These are phyloP conservation scores for Allium sativum DNA, from an alignment of 106 monocot genomes.

Conservation along the genomic window DNA sequence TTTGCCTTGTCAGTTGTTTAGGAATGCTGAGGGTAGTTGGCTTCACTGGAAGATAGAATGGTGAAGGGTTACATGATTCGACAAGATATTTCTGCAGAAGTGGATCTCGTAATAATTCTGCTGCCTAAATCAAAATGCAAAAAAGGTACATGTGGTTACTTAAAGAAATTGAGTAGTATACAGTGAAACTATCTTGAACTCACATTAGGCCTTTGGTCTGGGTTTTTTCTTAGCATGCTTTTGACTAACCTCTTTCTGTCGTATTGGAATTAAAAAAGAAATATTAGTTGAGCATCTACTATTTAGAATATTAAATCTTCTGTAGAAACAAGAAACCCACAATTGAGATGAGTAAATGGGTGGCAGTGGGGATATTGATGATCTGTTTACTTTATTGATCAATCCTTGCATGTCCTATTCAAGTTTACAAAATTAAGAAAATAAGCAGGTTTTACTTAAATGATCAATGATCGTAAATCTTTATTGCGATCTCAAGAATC, in stretches of 20 bases:
- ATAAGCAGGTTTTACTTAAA: neutral
- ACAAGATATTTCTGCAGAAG: conserved; percentile 59
- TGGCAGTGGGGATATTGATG: conserved; percentile 68
- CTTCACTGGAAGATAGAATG: conserved; percentile 65
- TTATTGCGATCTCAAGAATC: neutral
- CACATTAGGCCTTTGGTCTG: conserved; percentile 86
- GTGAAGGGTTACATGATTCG: conserved; percentile 55
- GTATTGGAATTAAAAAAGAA: neutral
- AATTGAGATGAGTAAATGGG: conserved; percentile 55
- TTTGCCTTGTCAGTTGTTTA: conserved; percentile 22
- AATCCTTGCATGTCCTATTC: conserved; percentile 73
- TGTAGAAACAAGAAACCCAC: conserved; percentile 23
- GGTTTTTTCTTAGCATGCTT: conserved; percentile 86
- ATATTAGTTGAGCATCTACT: neutral
- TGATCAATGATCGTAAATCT: neutral
- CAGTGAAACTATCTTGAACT: conserved; percentile 13
- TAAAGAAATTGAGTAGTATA: no score
- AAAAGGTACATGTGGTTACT: neutral
- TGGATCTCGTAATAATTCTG: conserved; percentile 58
- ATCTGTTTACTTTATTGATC: conserved; percentile 87
- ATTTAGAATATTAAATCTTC: neutral
- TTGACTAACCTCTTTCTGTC: conserved; percentile 81
- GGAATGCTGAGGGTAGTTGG: conserved; percentile 9
- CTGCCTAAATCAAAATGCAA: conserved; percentile 29
- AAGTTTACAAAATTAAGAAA: neutral